Percentiles rank a stretch among this genome's conserved stretches.
These are phyloP conservation scores for Cymbopogon citratus DNA, from an alignment of 176 grass and related monocot species.

Conservation along the genomic window DNA sequence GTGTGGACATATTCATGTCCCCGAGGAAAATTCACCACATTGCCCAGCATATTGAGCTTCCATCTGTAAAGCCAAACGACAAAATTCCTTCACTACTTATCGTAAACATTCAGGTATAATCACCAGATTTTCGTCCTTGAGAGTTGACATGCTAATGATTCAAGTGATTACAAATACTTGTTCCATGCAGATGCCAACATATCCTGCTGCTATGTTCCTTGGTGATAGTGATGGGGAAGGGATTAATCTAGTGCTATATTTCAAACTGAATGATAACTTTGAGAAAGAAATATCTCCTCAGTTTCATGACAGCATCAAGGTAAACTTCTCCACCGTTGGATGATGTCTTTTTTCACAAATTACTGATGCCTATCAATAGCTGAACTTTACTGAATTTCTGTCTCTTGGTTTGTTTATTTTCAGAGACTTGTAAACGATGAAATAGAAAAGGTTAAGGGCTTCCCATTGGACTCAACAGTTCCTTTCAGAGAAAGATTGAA, in stretches of 20 bases:
- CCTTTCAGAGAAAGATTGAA: conserved; percentile 91
- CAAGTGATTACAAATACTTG: not conserved
- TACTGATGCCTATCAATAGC: not conserved
- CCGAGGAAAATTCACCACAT: conserved; percentile 81
- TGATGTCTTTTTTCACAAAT: not conserved
- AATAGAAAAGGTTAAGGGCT: conserved; percentile 81
- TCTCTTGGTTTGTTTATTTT: conserved; percentile 3
- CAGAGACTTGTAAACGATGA: conserved; percentile 81
- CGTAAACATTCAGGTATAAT: conserved; percentile 82
- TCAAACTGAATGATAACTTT: conserved; percentile 82
- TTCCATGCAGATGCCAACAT: conserved; percentile 74
- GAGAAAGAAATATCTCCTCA: conserved; percentile 78
- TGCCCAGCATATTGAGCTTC: conserved; percentile 89
- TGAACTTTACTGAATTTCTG: not conserved
- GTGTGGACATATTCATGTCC: conserved; percentile 78
- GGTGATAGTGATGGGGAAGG: conserved; percentile 90
- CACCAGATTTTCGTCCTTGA: not conserved
- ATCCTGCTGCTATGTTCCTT: conserved; percentile 93
- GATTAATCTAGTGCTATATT: conserved; percentile 73
- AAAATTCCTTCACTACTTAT: conserved; percentile 87
- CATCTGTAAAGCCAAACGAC: conserved; percentile 44
- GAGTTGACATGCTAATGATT: not conserved
- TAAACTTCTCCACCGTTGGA: not conserved
- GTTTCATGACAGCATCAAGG: conserved; percentile 85
- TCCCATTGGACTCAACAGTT: conserved; percentile 69